Base-by-base conservation (phyloP, 1,284 basidiomycete species). In the Naganishia sp. region DNA sequence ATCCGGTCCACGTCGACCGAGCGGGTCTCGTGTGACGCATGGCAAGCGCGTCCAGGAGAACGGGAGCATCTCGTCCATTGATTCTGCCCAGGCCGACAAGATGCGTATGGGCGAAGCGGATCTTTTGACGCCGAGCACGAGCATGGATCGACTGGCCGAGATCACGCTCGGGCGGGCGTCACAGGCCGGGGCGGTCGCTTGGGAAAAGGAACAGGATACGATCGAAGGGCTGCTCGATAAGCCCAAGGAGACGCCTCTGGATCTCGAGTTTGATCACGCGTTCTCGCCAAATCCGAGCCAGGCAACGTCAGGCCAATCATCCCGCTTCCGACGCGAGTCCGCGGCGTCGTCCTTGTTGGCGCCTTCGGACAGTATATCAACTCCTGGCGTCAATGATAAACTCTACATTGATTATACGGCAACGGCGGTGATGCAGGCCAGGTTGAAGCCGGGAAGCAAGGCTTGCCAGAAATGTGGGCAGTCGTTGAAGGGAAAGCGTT, bases 401-500 rank as follows among this genome's bases (percentile, higher is more conserved):
- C 45, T 54, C 60, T 49, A 57, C 21, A 56, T 57, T 23, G 45
- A 50, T 39, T 54, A 45, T 44, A 25, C 45, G 23, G 36, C 52
- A 25, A 25, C 42, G 28, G 25, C 43, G 2, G 39, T n/a, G 2
- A 11, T 45, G 31, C 50, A 50, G 28, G 66, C 68, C 31, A 56
- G n/a, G 43, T 15, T 25, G 15, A 56, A 10, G 43, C 52, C 50
- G 21, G 65, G 60, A 9, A 57, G 39, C 18, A 69, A 67, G 64
- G 68, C 65, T 3, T 94, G 92, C 73, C 80, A 86, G 53, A 84
- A 86, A 69, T 94, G 92, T 77, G 79, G 83, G 65, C 84, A 83
- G 74, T 79, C 73, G 66, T 88, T 94, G 63, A 87, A 88, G 46
- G 88, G 91, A 71, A 88, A 88, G 68, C 82, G 88, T 70, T 94